Evolutionary conservation across 163 green algal genomes (phyloP).

Genomic region (Scenedesmus sp.): DNA sequence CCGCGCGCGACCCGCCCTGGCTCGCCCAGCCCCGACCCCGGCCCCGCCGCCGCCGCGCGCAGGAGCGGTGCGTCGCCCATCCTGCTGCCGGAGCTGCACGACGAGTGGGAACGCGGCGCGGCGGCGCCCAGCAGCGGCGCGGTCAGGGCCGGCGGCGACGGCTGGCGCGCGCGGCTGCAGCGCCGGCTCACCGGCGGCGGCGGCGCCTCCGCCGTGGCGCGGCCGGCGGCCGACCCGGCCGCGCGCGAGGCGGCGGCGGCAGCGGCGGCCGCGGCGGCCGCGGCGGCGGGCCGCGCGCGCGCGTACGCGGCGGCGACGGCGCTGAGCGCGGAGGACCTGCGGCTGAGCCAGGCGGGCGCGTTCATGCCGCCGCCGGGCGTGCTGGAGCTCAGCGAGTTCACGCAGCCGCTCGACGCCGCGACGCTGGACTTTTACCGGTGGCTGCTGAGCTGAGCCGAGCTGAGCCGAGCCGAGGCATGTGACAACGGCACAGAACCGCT

Average conservation of each 20-base stretch:
- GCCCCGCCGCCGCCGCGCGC: no score
- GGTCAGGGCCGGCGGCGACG: not conserved
- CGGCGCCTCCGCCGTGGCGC: no score
- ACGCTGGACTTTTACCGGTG: conserved; percentile 57
- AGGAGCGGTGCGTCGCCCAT: conserved; percentile 62
- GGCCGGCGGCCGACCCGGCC: no score
- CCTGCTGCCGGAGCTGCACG: conserved; percentile 49
- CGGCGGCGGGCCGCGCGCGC: conserved; percentile 17
- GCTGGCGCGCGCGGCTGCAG: not conserved
- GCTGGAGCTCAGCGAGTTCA: conserved; percentile 71
- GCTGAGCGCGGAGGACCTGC: conserved; percentile 18
- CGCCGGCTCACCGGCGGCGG: no score
- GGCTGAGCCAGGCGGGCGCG: not conserved
- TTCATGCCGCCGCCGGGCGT: conserved; percentile 55
- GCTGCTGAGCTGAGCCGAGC: conserved; percentile 46
- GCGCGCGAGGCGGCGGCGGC: not conserved
- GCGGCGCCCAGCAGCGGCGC: not conserved
- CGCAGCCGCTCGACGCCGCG: conserved; percentile 53
- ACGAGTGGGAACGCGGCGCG: not conserved
- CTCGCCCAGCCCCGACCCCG: no score
- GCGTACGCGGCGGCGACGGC: not conserved
- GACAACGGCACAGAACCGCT: no score
- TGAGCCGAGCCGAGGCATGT: no score
- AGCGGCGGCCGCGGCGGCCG: conserved; percentile 2
- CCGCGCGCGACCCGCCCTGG: no score